These are phyloP conservation scores for Botrytis sinoallii DNA, from an alignment of 2,329 filamentous ascomycete genomes.

Conservation along the genomic window DNA sequence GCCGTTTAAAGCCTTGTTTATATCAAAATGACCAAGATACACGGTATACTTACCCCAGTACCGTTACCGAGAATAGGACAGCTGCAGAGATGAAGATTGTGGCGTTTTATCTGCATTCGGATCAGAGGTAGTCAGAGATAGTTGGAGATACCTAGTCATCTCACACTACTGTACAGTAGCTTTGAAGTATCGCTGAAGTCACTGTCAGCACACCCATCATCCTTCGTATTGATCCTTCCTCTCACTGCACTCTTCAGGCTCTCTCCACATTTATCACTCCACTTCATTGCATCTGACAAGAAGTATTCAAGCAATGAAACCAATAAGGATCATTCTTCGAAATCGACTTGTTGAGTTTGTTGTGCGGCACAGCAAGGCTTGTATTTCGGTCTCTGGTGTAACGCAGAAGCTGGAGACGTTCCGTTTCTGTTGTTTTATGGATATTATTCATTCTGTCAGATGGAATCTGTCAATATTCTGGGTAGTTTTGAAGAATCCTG, in stretches of 20 bases:
- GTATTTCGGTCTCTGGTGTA: not conserved
- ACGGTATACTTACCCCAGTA: not conserved
- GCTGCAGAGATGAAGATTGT: conserved; percentile 14
- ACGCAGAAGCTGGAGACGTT: conserved; percentile 12
- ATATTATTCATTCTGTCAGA: not conserved
- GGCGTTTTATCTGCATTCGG: not conserved
- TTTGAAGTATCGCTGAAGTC: conserved; percentile 6
- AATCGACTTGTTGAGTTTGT: not conserved
- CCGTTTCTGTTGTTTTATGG: not conserved
- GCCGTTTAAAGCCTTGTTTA: not conserved
- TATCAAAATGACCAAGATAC: not conserved
- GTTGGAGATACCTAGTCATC: not conserved
- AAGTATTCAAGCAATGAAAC: not conserved
- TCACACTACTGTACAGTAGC: conserved; percentile 6
- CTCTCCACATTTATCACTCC: conserved; percentile 4
- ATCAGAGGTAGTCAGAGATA: not conserved
- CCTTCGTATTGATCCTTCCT: conserved; percentile 18
- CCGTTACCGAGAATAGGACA: not conserved
- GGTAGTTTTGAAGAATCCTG: not conserved
- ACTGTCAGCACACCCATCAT: conserved; percentile 8
- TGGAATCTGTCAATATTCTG: not conserved
- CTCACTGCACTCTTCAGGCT: not conserved
- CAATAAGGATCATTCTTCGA: not conserved
- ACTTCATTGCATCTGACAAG: not conserved
- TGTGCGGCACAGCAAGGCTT: conserved; percentile 2